Conservation (phyloP, 192 early-diverging fungal species). For the Podila clonocystis region DNA sequence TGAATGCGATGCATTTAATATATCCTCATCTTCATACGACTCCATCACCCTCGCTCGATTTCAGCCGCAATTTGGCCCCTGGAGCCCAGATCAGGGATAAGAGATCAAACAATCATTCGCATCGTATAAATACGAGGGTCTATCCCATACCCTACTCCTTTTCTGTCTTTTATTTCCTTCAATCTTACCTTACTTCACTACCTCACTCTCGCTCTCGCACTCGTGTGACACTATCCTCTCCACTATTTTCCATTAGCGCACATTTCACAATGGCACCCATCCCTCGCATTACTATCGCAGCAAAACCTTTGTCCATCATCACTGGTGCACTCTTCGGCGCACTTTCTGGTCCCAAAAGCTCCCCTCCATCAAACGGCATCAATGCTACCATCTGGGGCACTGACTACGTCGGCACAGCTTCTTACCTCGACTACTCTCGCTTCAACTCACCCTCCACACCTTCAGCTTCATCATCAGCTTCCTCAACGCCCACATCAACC, state of each 20-base stretch:
- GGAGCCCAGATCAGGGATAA: no score
- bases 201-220: neutral
- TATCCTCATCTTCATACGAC: no score
- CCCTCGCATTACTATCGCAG: slow-evolving; percentile 25
- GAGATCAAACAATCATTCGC: no score
- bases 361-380: slow-evolving; percentile 35
- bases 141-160: neutral
- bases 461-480: slow-evolving; percentile 5
- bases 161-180: neutral
- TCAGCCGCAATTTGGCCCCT: no score
- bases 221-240: neutral
- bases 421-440: slow-evolving; percentile 21
- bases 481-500: neutral
- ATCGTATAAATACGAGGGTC: no score
- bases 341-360: slow-evolving; percentile 32
- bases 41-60: no score
- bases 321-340: slow-evolving; percentile 36
- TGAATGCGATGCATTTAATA: no score
- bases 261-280: slow-evolving; percentile 38
- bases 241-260: neutral
- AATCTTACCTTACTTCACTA: neutral
- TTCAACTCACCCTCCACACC: slow-evolving; percentile 9
- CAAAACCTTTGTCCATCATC: slow-evolving; percentile 42
- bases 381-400: slow-evolving; percentile 42
- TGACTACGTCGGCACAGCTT: slow-evolving; percentile 31